These are phyloP conservation scores for Phytophthora pinifolia DNA, from an alignment of 352 stramenopile species.

Conservation along the genomic window DNA sequence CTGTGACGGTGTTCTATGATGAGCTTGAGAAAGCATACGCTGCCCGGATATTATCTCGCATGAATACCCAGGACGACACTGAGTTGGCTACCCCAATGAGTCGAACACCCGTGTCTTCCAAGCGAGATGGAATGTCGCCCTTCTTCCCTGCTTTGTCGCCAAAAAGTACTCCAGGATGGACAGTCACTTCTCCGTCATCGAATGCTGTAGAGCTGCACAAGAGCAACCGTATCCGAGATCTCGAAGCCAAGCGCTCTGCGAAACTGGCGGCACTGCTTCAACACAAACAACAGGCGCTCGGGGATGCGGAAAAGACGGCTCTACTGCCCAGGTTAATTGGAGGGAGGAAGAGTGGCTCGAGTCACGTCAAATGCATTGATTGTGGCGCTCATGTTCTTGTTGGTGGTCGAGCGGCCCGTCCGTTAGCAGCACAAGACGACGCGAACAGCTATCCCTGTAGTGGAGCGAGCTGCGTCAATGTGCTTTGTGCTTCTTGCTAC, in stretches of 20 bases:
- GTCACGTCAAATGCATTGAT: slow-evolving; percentile 55
- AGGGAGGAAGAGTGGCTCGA: slow-evolving; percentile 66
- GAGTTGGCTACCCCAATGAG: slow-evolving; percentile 6
- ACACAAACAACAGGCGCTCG: slow-evolving; percentile 60
- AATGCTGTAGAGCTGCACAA: slow-evolving; percentile 44
- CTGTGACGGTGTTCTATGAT: slow-evolving; percentile 46
- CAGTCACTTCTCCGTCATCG: background rate
- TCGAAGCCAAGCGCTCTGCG: slow-evolving; percentile 61
- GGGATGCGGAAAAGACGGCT: slow-evolving; percentile 51
- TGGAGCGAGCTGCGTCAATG: slow-evolving; percentile 59
- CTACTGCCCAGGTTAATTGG: slow-evolving; percentile 69
- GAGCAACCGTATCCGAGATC: slow-evolving; percentile 48
- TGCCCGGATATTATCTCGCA: slow-evolving; percentile 5
- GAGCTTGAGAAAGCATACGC: slow-evolving; percentile 34
- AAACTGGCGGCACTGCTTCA: slow-evolving; percentile 45
- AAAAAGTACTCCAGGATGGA: slow-evolving; percentile 9
- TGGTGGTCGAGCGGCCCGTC: slow-evolving; percentile 24
- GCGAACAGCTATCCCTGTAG: slow-evolving; percentile 31
- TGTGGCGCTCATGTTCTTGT: slow-evolving; percentile 45
- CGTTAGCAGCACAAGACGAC: background rate
- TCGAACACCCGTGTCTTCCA: slow-evolving; percentile 11
- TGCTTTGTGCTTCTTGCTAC: slow-evolving; percentile 63
- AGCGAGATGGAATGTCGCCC: slow-evolving; percentile 2
- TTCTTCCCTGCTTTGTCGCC: slow-evolving; percentile 11
- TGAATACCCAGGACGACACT: slow-evolving; percentile 4